Evolutionary conservation across 192 early-diverging fungal genomes (phyloP).

Genomic region (Gamsiella multidivaricata): DNA sequence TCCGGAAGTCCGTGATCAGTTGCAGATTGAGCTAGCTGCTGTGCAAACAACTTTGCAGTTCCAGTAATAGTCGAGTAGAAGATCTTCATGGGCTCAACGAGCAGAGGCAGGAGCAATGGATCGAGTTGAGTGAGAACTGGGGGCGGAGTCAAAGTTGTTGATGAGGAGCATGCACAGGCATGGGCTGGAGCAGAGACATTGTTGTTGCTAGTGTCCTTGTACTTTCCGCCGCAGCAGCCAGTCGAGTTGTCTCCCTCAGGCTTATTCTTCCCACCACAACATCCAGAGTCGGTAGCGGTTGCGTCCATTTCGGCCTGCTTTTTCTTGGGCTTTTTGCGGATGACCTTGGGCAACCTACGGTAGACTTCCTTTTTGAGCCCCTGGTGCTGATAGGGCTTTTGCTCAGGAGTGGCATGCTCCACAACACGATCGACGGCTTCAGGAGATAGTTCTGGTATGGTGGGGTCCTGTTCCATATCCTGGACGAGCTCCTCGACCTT

Average conservation of each 20-base stretch:
- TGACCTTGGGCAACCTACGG: constrained; percentile 45
- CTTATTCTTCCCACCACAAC: constrained; percentile 52
- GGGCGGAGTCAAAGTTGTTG: neutral
- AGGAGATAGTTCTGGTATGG: constrained; percentile 15
- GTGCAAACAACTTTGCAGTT: constrained; percentile 64
- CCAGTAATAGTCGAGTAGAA: constrained; percentile 67
- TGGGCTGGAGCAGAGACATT: neutral
- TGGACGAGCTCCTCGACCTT: constrained; percentile 30
- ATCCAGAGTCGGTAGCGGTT: constrained; percentile 17
- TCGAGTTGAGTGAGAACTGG: constrained; percentile 16
- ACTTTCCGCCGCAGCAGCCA: constrained; percentile 52
- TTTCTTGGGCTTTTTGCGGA: constrained; percentile 54
- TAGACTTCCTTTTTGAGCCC: constrained; percentile 49
- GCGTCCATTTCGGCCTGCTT: constrained; percentile 25
- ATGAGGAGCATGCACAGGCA: constrained; percentile 25
- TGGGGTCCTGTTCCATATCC: constrained; percentile 39
- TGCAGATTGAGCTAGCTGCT: constrained; percentile 52
- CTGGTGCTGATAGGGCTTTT: constrained; percentile 32
- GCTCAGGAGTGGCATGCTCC: constrained; percentile 13
- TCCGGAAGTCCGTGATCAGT: constrained; percentile 24
- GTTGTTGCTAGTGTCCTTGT: constrained; percentile 8
- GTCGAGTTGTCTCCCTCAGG: constrained; percentile 38
- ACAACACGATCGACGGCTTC: constrained; percentile 12
- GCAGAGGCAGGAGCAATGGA: constrained; percentile 28
- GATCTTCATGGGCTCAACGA: constrained; percentile 62